Evolutionary conservation across 306 rosid genomes (phyloP).

Genomic region (Ormosia emarginata): DNA sequence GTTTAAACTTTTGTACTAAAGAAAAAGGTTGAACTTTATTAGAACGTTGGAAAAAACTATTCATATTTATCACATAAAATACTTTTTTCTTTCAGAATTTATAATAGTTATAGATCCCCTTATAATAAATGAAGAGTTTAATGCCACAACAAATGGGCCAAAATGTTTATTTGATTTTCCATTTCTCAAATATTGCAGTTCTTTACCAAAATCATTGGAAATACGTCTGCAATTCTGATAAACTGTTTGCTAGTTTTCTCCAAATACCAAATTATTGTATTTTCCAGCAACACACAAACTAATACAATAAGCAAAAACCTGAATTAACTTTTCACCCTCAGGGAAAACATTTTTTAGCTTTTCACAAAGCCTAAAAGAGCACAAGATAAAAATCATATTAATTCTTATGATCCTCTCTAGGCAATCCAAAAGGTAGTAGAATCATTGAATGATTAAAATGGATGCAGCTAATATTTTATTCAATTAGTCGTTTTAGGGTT

Average conservation of each 20-base stretch:
- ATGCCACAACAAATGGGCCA: background rate
- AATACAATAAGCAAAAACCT: slow-evolving; percentile 21
- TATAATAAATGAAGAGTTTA: slow-evolving; percentile 15
- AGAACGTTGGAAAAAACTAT: background rate
- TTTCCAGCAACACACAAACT: background rate
- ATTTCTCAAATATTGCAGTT: background rate
- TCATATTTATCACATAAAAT: background rate
- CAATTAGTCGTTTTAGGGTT: background rate
- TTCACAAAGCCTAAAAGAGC: slow-evolving; percentile 30
- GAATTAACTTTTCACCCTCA: slow-evolving; percentile 31
- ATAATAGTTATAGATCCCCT: no score
- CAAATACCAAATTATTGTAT: background rate
- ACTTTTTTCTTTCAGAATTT: background rate
- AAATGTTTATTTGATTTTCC: slow-evolving; percentile 1
- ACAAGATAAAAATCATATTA: slow-evolving; percentile 17
- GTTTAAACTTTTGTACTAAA: background rate
- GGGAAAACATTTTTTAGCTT: slow-evolving; percentile 28
- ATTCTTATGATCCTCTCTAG: slow-evolving; percentile 28
- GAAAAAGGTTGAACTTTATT: background rate
- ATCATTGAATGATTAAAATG: slow-evolving; percentile 32
- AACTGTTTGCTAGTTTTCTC: background rate
- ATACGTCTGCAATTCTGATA: slow-evolving; percentile 5
- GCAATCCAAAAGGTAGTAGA: slow-evolving; percentile 31
- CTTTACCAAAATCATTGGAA: background rate
- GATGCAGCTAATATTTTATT: slow-evolving; percentile 24